Evolutionary conservation across 495 filamentous ascomycete species (phyloP).

Genomic region (Astrothelium subdiscretum): DNA sequence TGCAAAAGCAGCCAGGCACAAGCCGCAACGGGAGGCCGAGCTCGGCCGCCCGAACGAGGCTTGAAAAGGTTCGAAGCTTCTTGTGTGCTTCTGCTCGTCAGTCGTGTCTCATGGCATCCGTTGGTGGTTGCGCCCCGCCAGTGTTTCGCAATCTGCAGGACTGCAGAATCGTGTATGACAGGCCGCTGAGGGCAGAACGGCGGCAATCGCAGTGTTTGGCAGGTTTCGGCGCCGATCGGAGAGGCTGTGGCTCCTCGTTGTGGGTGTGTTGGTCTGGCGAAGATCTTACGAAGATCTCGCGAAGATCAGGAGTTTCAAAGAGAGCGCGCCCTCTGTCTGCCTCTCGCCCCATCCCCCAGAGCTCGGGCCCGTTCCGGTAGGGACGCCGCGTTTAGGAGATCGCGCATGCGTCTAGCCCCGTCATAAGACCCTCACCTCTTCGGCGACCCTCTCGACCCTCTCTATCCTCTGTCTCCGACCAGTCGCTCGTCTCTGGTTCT

Average conservation of each 20-base stretch:
- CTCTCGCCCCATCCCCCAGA: too few relatives aligned
- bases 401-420: neutral
- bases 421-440: neutral
- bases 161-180: neutral
- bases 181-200: neutral
- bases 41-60: neutral
- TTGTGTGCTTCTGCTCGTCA: neutral
- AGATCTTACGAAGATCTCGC: neutral
- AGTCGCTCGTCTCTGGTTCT: too few relatives aligned
- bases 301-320: constrained; percentile 3
- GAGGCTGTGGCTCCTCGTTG: neutral
- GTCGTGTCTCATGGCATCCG: neutral
- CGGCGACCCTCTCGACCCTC: neutral
- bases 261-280: neutral
- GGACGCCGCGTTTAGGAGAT: neutral
- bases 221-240: neutral
- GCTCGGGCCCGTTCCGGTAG: neutral
- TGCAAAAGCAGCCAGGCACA: neutral
- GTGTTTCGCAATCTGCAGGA: constrained; percentile 1
- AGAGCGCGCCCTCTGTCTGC: too few relatives aligned
- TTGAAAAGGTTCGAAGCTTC: neutral
- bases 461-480: too few relatives aligned
- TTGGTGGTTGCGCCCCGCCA: neutral
- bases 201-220: neutral
- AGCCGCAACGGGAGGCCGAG: constrained; percentile 2